phyloP scores from a whole-genome alignment of 225 moss, liverwort and hornwort genomes.

The Climacium dendroides region DNA sequence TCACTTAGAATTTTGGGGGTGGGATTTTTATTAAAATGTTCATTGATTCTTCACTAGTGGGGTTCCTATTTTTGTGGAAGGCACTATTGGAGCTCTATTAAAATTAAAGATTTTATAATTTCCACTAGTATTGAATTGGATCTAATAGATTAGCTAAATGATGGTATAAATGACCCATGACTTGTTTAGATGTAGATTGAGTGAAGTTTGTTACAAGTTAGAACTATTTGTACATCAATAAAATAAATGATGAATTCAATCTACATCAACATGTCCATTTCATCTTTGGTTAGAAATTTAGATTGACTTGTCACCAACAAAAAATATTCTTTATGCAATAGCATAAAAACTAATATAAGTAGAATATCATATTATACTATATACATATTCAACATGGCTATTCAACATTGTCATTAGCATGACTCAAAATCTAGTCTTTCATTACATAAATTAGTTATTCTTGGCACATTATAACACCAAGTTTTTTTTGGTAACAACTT shows the following conservation, averaged over 20 bases:
- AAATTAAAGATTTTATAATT: background rate
- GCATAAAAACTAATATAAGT: no score
- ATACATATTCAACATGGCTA: background rate
- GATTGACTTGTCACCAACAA: accelerated
- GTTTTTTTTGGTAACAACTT: accelerated
- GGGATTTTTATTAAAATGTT: background rate
- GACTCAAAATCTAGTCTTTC: background rate
- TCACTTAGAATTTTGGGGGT: accelerated
- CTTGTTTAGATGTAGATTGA: background rate
- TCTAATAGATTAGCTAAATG: background rate
- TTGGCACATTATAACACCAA: background rate
- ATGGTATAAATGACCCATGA: background rate
- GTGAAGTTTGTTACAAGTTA: background rate
- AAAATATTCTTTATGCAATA: background rate
- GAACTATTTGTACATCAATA: no score
- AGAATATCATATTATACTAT: no score
- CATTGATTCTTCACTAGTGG: background rate
- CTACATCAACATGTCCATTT: background rate
- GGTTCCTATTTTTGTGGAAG: background rate
- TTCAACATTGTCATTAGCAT: accelerated
- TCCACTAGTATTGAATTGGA: no score
- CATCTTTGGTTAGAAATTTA: background rate
- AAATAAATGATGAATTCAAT: background rate
- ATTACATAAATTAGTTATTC: background rate
- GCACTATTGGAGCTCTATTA: accelerated